Base-by-base conservation (phyloP, 2,329 filamentous ascomycete genomes). In the Shiraia sp. region DNA sequence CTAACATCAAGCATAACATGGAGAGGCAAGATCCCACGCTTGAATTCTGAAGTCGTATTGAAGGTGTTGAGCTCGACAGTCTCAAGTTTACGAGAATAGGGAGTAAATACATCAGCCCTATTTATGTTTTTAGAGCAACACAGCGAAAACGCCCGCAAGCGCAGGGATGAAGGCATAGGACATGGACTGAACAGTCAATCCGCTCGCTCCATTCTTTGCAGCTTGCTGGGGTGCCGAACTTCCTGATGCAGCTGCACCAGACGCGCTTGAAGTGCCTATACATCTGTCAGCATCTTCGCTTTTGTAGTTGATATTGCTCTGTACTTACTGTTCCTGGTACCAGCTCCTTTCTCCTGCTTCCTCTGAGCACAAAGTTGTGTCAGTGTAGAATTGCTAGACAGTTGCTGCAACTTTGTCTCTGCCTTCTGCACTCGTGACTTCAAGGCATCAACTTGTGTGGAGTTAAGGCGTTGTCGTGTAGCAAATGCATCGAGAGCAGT, bases 351-450 rank as follows among this genome's bases (percentile, higher is more conserved):
- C 30, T 55, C 42, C 14, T 53, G 36, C 33, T 53, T 29, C 32
- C 38, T 40, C 24, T 53, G 45, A 3, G 49, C 27, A 37, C 62
- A 65, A 12, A 59, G 47, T 16, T 48, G 47, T 4, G 51, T 55
- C 6, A 66, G 51, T 1, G 63, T 65, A n/a, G 55, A 57, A 39
- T 66, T 66, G 4, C 42, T 34, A 36, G 54, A 36, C 50, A 66
- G 32, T 12, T 46, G 39, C 36, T 53, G 25, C 22, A 66, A 40
- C 47, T 58, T 59, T 2, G 49, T 47, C 10, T 49, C 45, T 2
- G 61, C 60, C 13, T 59, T 47, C 24, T 29, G 36, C 19, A 59
- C 49, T 36, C 51, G 49, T 6, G 53, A 51, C 47, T 60, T 45
- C 32, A 66, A 32, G 13, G 53, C 56, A 23, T 46, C 45, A 6